These are phyloP conservation scores for Balakata baccata DNA, from an alignment of 345 rosid species.

Conservation along the genomic window DNA sequence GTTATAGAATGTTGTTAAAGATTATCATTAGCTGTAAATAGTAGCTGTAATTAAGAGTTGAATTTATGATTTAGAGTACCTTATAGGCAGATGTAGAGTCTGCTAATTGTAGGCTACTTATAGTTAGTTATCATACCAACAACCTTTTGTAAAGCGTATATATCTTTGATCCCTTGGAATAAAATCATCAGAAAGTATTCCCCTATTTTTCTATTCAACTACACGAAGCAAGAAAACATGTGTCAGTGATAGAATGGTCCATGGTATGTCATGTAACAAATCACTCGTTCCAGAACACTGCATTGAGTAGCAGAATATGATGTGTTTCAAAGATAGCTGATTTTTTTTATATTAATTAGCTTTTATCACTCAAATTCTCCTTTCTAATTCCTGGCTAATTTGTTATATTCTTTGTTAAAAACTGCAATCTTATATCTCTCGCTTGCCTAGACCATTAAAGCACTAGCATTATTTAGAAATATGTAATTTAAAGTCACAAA, in stretches of 20 bases:
- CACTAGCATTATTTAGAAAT: no score
- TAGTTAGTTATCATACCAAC: no score
- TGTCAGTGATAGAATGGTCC: not conserved
- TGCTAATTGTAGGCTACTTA: no score
- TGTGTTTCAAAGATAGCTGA: not conserved
- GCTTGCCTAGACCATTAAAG: not conserved
- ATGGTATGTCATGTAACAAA: no score
- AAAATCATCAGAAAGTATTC: no score
- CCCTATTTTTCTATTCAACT: no score
- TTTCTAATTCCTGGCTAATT: not conserved
- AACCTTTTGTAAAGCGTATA: no score
- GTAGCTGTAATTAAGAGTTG: not conserved
- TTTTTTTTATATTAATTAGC: not conserved
- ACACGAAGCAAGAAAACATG: not conserved
- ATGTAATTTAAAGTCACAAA: not conserved
- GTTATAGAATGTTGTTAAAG: no score
- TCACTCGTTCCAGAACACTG: not conserved
- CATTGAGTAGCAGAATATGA: not conserved
- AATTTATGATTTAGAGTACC: not conserved
- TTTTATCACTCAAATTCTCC: not conserved
- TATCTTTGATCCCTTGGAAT: no score
- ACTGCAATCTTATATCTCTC: not conserved
- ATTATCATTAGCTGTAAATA: no score
- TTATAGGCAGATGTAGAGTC: no score
- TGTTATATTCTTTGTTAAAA: not conserved